Evolutionary conservation across 208 protist species (phyloP).

Genomic region (Trypanosoma rangeli): DNA sequence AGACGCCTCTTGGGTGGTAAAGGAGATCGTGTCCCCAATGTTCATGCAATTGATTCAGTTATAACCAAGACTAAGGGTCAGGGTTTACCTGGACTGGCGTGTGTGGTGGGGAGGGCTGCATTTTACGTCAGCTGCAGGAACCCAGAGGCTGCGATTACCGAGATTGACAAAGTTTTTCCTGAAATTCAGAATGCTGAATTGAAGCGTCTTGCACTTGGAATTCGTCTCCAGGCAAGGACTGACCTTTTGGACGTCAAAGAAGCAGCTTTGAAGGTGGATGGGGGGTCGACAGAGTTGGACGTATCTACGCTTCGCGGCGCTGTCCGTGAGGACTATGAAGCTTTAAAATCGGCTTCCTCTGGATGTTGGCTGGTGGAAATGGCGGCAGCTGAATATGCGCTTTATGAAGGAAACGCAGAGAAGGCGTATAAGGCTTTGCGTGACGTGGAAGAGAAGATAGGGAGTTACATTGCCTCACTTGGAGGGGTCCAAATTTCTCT

Average conservation of each 20-base stretch:
- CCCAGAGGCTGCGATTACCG: constrained; percentile 44
- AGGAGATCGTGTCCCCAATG: constrained; percentile 37
- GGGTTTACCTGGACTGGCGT: constrained; percentile 57
- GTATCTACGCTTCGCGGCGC: constrained; percentile 63
- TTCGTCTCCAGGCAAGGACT: constrained; percentile 65
- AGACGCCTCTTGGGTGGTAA: constrained; percentile 62
- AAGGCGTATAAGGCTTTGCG: constrained; percentile 58
- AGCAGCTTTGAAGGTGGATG: constrained; percentile 65
- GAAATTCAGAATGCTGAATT: constrained; percentile 62
- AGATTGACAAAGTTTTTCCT: constrained; percentile 61
- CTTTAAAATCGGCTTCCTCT: constrained; percentile 47
- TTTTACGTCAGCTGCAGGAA: constrained; percentile 58
- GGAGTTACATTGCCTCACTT: constrained; percentile 44
- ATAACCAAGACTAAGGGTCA: constrained; percentile 76
- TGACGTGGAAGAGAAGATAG: constrained; percentile 59
- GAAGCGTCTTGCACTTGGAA: constrained; percentile 62
- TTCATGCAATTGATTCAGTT: constrained; percentile 60
- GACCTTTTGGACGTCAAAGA: constrained; percentile 79
- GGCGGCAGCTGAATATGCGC: constrained; percentile 65
- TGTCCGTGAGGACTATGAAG: constrained; percentile 60
- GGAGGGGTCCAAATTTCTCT: constrained; percentile 23
- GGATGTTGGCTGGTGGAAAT: constrained; percentile 82
- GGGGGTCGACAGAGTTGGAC: constrained; percentile 76
- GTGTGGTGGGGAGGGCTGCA: constrained; percentile 43
- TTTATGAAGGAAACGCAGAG: constrained; percentile 69